These are phyloP conservation scores for Epithele typhae DNA, from an alignment of 768 basidiomycete species.

Conservation along the genomic window DNA sequence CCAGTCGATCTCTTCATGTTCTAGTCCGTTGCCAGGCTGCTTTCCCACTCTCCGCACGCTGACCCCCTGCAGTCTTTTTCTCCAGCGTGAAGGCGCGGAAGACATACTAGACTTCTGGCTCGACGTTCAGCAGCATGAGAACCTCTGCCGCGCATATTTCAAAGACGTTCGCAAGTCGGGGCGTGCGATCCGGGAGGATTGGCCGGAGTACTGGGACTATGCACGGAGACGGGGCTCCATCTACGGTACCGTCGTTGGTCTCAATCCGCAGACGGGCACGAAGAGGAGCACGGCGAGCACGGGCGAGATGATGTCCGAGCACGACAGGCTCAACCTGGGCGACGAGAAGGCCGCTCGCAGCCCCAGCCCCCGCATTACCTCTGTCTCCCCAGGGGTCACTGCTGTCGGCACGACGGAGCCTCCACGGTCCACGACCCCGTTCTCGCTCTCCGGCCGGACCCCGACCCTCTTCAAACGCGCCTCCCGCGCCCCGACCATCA, in stretches of 20 bases:
- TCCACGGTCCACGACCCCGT: constrained; percentile 73
- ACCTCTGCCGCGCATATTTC: constrained; percentile 97
- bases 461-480: constrained; percentile 78
- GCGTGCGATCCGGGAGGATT: constrained; percentile 89
- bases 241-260: constrained; percentile 84
- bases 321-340: constrained; percentile 60
- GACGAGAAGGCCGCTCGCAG: constrained; percentile 50
- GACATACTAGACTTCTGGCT: constrained; percentile 99
- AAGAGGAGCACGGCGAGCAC: constrained; percentile 85
- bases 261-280: constrained; percentile 52
- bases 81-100: constrained; percentile 93
- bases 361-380: constrained; percentile 53
- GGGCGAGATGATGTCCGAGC: constrained; percentile 63
- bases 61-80: constrained; percentile 63
- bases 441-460: constrained; percentile 70
- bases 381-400: constrained; percentile 41
- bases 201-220: constrained; percentile 98
- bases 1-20: constrained; percentile 99
- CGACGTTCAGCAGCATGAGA: constrained; percentile 98
- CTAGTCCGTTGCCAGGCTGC: constrained; percentile 61
- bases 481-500: constrained; percentile 89
- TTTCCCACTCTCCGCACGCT: constrained; percentile 7
- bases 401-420: constrained; percentile 38
- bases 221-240: constrained; percentile 90
- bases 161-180: constrained; percentile 97